A percentile compares a stretch with the other conserved stretches of the same genome.
These are phyloP conservation scores for Funneliformis mosseae DNA, from an alignment of 192 early-diverging fungal genomes.

Conservation along the genomic window DNA sequence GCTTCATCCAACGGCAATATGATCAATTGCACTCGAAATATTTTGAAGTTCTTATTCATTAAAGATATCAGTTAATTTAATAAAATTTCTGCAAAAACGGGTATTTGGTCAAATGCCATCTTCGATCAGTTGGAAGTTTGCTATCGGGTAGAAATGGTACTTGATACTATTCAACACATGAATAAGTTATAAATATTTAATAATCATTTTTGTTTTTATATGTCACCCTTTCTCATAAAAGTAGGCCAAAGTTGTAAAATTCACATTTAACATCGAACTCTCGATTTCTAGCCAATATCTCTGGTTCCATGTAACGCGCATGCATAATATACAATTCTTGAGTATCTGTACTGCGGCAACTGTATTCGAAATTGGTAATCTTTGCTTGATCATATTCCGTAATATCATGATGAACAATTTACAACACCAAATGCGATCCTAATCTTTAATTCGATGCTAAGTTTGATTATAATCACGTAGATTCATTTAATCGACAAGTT, in stretches of 20 bases:
- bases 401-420: not conserved
- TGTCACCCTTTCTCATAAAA: not conserved
- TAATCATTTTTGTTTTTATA: not conserved
- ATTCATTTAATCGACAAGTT: too few relatives aligned
- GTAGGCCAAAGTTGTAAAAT: not conserved
- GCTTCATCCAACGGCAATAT: too few relatives aligned
- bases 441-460: too few relatives aligned
- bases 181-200: not conserved
- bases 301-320: not conserved
- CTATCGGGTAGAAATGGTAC: too few relatives aligned
- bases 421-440: too few relatives aligned
- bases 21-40: too few relatives aligned
- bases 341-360: not conserved
- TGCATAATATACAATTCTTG: not conserved
- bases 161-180: not conserved
- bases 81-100: too few relatives aligned
- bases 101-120: too few relatives aligned
- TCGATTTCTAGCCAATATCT: not conserved
- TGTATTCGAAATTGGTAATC: not conserved
- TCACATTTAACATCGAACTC: not conserved
- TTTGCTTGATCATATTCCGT: not conserved
- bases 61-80: too few relatives aligned
- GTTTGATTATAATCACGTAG: too few relatives aligned
- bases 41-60: too few relatives aligned
- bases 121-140: too few relatives aligned